These are phyloP conservation scores for Mucor saturninus DNA, from an alignment of 371 early-diverging fungal genomes.

Conservation along the genomic window DNA sequence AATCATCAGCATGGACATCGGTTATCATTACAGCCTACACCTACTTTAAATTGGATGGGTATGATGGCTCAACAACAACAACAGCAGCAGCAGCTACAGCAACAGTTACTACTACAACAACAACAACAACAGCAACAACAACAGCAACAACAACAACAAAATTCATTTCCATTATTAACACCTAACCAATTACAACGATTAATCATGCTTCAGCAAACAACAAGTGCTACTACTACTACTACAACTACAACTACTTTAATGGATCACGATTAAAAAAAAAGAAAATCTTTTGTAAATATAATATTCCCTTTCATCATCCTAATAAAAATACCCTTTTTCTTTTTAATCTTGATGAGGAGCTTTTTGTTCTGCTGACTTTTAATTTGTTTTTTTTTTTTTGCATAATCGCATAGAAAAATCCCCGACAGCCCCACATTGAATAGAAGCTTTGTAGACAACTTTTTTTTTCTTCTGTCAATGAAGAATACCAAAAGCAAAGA, in stretches of 20 bases:
- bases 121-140: conserved; percentile 13
- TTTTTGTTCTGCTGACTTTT: too few relatives aligned
- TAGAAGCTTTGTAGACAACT: too few relatives aligned
- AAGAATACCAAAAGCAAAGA: too few relatives aligned
- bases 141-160: conserved; percentile 2
- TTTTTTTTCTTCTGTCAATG: too few relatives aligned
- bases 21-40: conserved; percentile 12
- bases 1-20: conserved; percentile 1
- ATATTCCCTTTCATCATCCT: background rate
- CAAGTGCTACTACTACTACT: background rate
- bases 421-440: too few relatives aligned
- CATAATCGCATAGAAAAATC: too few relatives aligned
- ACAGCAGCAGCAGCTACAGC: conserved; percentile 15
- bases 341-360: background rate
- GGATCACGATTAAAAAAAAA: conserved; percentile 6
- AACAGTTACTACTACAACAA: conserved; percentile 5
- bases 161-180: conserved; percentile 17
- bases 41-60: conserved; percentile 24
- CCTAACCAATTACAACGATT: conserved; percentile 20
- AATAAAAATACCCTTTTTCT: background rate
- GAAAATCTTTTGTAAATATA: background rate
- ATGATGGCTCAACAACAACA: conserved; percentile 18
- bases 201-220: conserved; percentile 21
- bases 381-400: background rate
- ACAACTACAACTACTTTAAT: background rate